These are phyloP conservation scores for Lachnellula subtilissima DNA, from an alignment of 2,329 filamentous ascomycete genomes.

Conservation along the genomic window DNA sequence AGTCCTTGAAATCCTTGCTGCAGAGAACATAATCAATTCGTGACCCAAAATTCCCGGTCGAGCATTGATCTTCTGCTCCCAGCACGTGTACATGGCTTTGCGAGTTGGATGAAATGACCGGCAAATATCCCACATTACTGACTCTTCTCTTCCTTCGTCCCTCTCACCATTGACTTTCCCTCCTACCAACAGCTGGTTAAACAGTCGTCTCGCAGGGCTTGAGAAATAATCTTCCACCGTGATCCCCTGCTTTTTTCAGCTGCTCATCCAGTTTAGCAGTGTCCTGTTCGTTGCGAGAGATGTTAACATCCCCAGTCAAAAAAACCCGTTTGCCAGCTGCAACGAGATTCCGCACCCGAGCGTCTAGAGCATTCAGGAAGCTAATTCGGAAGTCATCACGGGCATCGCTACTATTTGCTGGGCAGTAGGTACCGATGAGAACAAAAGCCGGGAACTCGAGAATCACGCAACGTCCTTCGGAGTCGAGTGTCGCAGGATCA, in stretches of 20 bases:
- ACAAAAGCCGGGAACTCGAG: constrained; percentile 95
- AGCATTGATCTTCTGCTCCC: constrained; percentile 93
- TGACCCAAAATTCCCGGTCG: constrained; percentile 86
- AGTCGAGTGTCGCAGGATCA: constrained; percentile 72
- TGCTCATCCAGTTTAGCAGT: constrained; percentile 68
- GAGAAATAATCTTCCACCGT: constrained; percentile 69
- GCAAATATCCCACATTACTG: constrained; percentile 79
- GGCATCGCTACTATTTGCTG: constrained; percentile 79
- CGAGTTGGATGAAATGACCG: constrained; percentile 75
- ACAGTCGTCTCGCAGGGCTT: constrained; percentile 65
- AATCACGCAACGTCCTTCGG: constrained; percentile 85
- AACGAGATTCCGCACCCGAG: constrained; percentile 77
- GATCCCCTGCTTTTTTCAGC: constrained; percentile 66
- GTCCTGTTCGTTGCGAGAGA: constrained; percentile 60
- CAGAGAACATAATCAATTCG: constrained; percentile 93
- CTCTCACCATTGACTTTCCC: constrained; percentile 63
- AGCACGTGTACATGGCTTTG: constrained; percentile 92
- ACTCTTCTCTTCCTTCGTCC: constrained; percentile 63
- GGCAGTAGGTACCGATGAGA: constrained; percentile 86
- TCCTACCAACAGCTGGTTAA: constrained; percentile 79
- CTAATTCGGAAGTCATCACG: constrained; percentile 76
- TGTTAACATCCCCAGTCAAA: constrained; percentile 84
- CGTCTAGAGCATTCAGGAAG: constrained; percentile 77
- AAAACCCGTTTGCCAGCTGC: constrained; percentile 79
- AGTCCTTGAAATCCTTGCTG: constrained; percentile 69